phyloP scores from a whole-genome alignment of 305 asterid genomes.

The Salvia sclarea region DNA sequence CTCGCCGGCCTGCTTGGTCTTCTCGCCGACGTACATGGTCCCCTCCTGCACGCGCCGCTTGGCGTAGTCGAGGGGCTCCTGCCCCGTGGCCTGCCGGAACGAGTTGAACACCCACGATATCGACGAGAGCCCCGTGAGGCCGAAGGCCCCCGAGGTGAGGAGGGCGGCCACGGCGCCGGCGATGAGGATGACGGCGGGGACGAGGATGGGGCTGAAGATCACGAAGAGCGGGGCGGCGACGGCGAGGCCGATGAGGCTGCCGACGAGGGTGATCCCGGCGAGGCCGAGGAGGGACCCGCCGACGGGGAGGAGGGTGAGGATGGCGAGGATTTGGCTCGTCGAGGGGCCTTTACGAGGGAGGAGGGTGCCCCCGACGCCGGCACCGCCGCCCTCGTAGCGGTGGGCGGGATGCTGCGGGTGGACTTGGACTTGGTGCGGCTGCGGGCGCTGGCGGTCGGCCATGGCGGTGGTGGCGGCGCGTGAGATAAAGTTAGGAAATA shows the following conservation, averaged over 20 bases:
- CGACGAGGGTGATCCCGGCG: conserved; percentile 58
- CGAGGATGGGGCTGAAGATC: conserved; percentile 69
- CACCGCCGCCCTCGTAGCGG: conserved; percentile 41
- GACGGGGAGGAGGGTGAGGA: conserved; percentile 60
- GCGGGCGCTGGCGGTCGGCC: conserved; percentile 52
- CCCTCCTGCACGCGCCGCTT: conserved; percentile 62
- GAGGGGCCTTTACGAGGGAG: conserved; percentile 57
- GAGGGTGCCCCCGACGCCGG: conserved; percentile 26
- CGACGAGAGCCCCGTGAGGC: conserved; percentile 70
- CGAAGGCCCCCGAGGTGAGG: conserved; percentile 70
- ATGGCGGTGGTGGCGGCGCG: conserved; percentile 33
- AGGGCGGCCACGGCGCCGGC: conserved; percentile 56
- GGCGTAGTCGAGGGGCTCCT: conserved; percentile 62
- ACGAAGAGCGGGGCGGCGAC: conserved; percentile 63
- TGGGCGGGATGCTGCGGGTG: conserved; percentile 37
- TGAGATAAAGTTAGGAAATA: not conserved
- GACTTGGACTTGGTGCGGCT: conserved; percentile 54
- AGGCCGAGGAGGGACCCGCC: conserved; percentile 59
- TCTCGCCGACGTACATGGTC: conserved; percentile 54
- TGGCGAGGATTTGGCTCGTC: conserved; percentile 53
- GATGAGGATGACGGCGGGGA: conserved; percentile 52
- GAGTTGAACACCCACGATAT: conserved; percentile 70
- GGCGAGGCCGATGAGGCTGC: conserved; percentile 59
- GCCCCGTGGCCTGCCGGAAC: conserved; percentile 53
- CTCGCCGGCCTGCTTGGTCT: conserved; percentile 57